Evolutionary conservation across 148 eudicot species (phyloP).

Genomic region (Rheum nobile): DNA sequence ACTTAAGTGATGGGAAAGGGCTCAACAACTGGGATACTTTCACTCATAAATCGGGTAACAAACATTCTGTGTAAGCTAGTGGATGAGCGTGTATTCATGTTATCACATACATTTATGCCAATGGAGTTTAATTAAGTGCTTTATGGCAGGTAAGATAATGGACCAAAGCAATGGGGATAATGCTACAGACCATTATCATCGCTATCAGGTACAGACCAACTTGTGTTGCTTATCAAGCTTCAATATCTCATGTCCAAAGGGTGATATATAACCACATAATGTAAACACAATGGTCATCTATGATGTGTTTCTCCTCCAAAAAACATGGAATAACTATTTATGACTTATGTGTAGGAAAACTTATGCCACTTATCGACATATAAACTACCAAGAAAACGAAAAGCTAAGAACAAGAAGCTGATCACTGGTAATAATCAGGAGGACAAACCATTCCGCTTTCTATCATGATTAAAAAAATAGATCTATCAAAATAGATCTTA

Average conservation of each 20-base stretch:
- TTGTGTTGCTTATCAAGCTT: no score
- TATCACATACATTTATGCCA: neutral
- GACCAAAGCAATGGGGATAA: constrained; percentile 63
- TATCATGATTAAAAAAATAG: neutral
- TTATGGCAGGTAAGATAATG: constrained; percentile 31
- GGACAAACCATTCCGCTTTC: neutral
- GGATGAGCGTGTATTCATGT: neutral
- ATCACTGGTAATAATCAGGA: neutral
- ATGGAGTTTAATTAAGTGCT: neutral
- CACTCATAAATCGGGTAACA: constrained; percentile 40
- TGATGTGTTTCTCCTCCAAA: no score
- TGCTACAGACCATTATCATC: constrained; percentile 74
- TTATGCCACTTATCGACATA: neutral
- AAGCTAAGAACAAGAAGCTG: neutral
- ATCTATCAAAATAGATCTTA: neutral
- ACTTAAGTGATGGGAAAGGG: constrained; percentile 57
- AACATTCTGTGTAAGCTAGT: neutral
- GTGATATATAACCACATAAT: neutral
- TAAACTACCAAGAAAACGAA: neutral
- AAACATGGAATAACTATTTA: no score
- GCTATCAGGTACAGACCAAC: constrained; percentile 31
- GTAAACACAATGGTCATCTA: no score
- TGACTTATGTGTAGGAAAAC: neutral
- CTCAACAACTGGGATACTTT: constrained; percentile 67
- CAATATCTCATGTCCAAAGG: no score